These are phyloP conservation scores for Aspergillus quadricinctus DNA, from an alignment of 2,329 filamentous ascomycete genomes.

Conservation along the genomic window DNA sequence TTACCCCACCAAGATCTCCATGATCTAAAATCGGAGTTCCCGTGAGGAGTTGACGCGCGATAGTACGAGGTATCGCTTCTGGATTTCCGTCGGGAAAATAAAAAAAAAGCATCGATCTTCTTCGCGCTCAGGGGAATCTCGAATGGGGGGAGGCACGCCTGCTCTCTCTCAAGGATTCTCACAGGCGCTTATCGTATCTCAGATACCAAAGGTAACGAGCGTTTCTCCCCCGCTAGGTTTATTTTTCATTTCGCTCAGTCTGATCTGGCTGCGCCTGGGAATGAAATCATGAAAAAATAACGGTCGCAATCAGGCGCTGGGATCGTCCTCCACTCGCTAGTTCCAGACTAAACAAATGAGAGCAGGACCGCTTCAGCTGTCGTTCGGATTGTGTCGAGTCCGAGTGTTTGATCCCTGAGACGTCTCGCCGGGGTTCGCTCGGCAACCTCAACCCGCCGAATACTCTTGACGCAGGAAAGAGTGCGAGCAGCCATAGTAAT, in stretches of 20 bases:
- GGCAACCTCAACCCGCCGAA: not conserved
- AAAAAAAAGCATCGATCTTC: not conserved
- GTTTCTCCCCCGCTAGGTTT: not conserved
- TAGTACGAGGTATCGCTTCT: not conserved
- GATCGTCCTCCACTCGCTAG: slow-evolving; percentile 10
- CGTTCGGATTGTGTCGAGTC: slow-evolving; percentile 15
- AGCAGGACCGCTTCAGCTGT: slow-evolving; percentile 14
- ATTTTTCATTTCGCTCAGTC: not conserved
- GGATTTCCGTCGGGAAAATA: not conserved
- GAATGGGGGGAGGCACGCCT: not conserved
- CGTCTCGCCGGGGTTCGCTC: not conserved
- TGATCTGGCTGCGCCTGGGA: not conserved
- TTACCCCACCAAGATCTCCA: not conserved
- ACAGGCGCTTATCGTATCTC: not conserved
- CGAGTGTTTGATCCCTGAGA: slow-evolving; percentile 2
- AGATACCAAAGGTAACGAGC: not conserved
- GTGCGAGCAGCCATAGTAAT: not conserved
- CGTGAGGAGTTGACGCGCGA: not conserved
- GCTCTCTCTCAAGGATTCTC: not conserved
- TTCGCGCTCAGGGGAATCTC: not conserved
- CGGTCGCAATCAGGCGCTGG: slow-evolving; percentile 7
- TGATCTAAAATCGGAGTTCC: not conserved
- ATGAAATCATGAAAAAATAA: not conserved
- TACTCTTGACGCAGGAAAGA: not conserved
- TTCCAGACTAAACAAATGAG: slow-evolving; percentile 20